Base-by-base conservation (phyloP, 352 stramenopile species). In the Peronospora farinosa region DNA sequence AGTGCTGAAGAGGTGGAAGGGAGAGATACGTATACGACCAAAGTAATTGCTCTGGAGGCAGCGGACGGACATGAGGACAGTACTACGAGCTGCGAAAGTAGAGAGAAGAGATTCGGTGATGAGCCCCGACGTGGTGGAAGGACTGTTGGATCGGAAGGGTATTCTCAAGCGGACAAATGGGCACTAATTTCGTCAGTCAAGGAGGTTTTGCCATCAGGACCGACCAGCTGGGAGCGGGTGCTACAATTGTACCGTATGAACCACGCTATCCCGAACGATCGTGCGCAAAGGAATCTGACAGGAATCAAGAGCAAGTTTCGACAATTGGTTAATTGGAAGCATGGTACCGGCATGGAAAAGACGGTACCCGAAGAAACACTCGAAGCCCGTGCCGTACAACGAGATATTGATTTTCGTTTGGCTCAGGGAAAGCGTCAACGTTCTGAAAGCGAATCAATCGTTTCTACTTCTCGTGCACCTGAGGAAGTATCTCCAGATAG, bases 241-340 rank as follows among this genome's bases (percentile, higher is more conserved):
- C 43, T 70, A 15, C 50, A 74, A 40, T 36, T 65, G 31, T 74
- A 74, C 31, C 60, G 61, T 21, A 25, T 21, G 27, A 67, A 55
- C 12, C 46, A 74, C 38, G 40, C 57, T 9, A 41, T 33, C n/a
- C 58, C 47, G 11, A 67, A 74, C 15, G 55, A 57, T 15, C 65
- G 65, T 27, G 40, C 60, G 13, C 45, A 36, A 21, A 54, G 65
- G 17, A 57, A 47, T 38, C 2, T 47, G 2, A 45, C 53, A 23
- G 64, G 57, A 27, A 47, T 74, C 35, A 69, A 69, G 33, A 67
- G 48, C 31, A 72, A 74, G 54, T 74, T 74, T 53, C 16, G 48
- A 32, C 62, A 72, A 30, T 48, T 74, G 9, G 41, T 72, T n/a
- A 59, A 72, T 43, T 54, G 47, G 41, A 74, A 63, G 42, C n/a